Base-by-base conservation (phyloP, 2,329 filamentous ascomycete genomes). In the Hirsutella minnesotensis region DNA sequence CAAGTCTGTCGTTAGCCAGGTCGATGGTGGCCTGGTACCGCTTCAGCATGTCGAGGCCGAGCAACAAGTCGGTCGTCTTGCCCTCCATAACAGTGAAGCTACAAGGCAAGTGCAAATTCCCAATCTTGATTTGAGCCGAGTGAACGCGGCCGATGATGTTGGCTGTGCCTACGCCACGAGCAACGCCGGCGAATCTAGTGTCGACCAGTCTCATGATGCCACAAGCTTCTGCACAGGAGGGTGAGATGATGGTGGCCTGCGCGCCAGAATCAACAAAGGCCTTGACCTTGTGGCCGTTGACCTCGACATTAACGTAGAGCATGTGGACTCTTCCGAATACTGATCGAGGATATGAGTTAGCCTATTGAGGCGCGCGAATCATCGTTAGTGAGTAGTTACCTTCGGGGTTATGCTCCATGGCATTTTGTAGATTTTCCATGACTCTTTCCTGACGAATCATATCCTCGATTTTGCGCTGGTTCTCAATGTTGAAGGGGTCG, bases 41-140 rank as follows among this genome's bases (percentile, higher is more conserved):
- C 67, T 94, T 95, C 47, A 98, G 73, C 86, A 98, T 98, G 62
- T 98, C 92, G 35, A 98, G 69, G 3, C 92, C 92, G 12, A 98
- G 77, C 2, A 98, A 75, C 16, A 98, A 72, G 59, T 96, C 92
- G 20, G 98, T 92, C 41, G 87, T 81, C 64, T 96, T 98, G 50
- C 92, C 92, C 66, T 98, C 92, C 92, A 98, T 98, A 57, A 98
- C 92, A 3, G 92, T 98, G 62, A 98, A 98, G 46, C 88, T 92
- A 66, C 89, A 96, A 3, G 90, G 83, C 52, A 98, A 71, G 58
- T 87, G 88, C 48, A 90, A 77, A 35, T 75, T 79, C 42, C 90
- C 92, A 52, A 98, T 92, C 63, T 86, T 90, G 63, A 98, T 94
- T 62, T 90, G 87, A 9, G 92, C 92, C 19, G 86, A 87, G 62